Conservation (phyloP, 192 early-diverging fungal genomes). For the Glomus cerebriforme region DNA sequence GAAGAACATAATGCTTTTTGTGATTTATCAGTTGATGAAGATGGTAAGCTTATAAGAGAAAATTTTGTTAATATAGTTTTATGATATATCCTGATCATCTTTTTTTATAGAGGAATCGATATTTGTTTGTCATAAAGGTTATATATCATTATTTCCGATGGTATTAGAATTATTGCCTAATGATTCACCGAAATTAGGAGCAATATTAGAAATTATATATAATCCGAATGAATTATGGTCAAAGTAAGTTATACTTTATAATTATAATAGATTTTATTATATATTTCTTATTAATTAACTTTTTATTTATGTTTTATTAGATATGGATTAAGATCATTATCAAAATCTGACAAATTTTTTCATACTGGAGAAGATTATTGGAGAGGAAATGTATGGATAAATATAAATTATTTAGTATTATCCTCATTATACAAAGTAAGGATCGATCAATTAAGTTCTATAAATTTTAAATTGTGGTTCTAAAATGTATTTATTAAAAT, state of each 20-base stretch:
- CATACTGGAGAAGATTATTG: constrained; percentile 92
- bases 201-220: constrained; percentile 76
- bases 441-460: too few species aligned
- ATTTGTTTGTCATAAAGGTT: constrained; percentile 71
- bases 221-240: constrained; percentile 85
- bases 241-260: constrained; percentile 38
- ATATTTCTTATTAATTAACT: neutral
- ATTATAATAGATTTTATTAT: neutral
- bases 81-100: neutral
- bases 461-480: too few species aligned
- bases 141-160: constrained; percentile 84
- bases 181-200: constrained; percentile 68
- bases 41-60: constrained; percentile 35
- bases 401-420: constrained; percentile 84
- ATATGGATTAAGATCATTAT: constrained; percentile 67
- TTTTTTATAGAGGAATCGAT: constrained; percentile 40
- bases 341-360: constrained; percentile 61
- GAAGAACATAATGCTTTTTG: constrained; percentile 60
- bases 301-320: neutral
- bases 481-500: neutral
- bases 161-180: constrained; percentile 70
- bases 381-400: constrained; percentile 93
- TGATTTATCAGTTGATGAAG: constrained; percentile 62
- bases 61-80: too few species aligned
- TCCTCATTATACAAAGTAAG: constrained; percentile 68